Evolutionary conservation across 306 rosid species (phyloP), one percentile per base, ranked within the genome.

Genomic region (Vigna angularis): DNA sequence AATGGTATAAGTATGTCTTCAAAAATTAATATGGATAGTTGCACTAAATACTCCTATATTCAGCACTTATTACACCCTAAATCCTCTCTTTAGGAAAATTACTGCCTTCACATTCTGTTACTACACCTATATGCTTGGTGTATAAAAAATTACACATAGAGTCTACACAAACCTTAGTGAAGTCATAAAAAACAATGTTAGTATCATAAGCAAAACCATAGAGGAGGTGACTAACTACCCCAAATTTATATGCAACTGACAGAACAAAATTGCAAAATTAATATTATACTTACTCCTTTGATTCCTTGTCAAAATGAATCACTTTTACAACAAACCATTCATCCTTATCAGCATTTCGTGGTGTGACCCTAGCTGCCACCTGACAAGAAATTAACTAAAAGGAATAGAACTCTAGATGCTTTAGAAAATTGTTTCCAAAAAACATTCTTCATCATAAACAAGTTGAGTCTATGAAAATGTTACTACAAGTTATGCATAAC

Each of bases 261-360:
- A 10, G 28, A 42, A 61, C 8, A 72, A 42, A 76, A 18, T 10
- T 58, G 72, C 26, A 51, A 48, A 63, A 79, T 61, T 36, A 36
- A 36, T 36, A 36, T 69, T 18, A 78, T 74, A 85, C 99, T 87
- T 88, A 96, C 99, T 88, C 93, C 79, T 84, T 96, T 78, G 91
- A 86, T 74, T 96, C 99, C 88, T 93, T 96, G 48, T 96, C 98
- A 79, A 96, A 96, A 85, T 91, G 96, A 62, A 89, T 87, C 86
- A 96, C 98, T 90, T 96, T 96, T 5, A 96, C 98, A 65, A 96
- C 91, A 82, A 96, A 80, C 98, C 98, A 96, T 85, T 96, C 99
- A 4, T 93, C 96, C 87, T 91, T 91, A 28, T 93, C 99, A 78
- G 93, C 90, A 83, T 91, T 96, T 65, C 89, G 90, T 71, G 89